These are phyloP conservation scores for Colletotrichum shisoi DNA, from an alignment of 2,329 filamentous ascomycete genomes.

Conservation along the genomic window DNA sequence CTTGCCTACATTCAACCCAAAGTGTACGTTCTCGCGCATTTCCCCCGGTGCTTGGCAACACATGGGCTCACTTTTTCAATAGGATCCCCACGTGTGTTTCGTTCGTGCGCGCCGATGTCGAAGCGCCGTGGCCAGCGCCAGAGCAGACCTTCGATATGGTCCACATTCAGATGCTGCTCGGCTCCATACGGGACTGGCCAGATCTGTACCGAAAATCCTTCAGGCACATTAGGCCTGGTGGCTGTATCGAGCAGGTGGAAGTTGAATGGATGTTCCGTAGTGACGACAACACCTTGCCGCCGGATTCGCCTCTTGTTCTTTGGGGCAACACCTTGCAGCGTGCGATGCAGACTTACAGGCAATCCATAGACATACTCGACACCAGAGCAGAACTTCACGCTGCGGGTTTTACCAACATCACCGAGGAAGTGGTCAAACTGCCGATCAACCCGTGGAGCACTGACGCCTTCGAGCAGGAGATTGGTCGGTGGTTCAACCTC, in stretches of 20 bases:
- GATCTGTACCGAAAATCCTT: conserved; percentile 71
- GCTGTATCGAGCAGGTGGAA: conserved; percentile 86
- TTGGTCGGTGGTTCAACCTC: conserved; percentile 85
- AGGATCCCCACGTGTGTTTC: conserved; percentile 76
- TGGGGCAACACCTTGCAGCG: conserved; percentile 76
- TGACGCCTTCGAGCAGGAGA: conserved; percentile 69
- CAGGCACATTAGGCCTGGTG: conserved; percentile 76
- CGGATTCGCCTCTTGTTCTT: conserved; percentile 64
- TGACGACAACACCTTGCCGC: conserved; percentile 69
- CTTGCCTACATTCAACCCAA: conserved; percentile 53
- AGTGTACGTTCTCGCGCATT: conserved; percentile 49
- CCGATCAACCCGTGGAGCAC: conserved; percentile 78
- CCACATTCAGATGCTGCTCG: conserved; percentile 80
- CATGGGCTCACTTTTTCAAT: conserved; percentile 14
- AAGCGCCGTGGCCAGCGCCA: conserved; percentile 69
- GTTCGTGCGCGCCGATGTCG: conserved; percentile 78
- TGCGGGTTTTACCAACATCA: conserved; percentile 82
- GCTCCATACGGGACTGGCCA: conserved; percentile 79
- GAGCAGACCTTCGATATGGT: conserved; percentile 77
- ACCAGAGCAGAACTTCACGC: conserved; percentile 65
- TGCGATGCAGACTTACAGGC: conserved; percentile 71
- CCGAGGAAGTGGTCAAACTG: conserved; percentile 71
- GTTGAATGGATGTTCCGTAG: conserved; percentile 82
- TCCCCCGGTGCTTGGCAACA: conserved; percentile 15
- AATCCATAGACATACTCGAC: conserved; percentile 67